These are phyloP conservation scores for Ganoderma resinaceum DNA, from an alignment of 1,284 basidiomycete genomes.

Conservation along the genomic window DNA sequence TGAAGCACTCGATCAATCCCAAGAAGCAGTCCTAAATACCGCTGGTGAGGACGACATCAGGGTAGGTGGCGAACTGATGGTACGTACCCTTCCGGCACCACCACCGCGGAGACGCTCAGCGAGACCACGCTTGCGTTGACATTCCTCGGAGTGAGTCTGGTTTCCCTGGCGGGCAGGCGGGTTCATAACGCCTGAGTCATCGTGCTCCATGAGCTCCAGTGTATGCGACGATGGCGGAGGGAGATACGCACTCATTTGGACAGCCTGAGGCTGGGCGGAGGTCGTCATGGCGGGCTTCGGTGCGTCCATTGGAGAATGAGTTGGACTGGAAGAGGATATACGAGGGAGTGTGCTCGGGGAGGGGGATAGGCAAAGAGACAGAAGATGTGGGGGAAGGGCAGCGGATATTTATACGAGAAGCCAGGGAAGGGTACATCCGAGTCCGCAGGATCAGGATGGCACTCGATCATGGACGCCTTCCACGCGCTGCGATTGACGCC, in stretches of 20 bases:
- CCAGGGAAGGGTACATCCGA: neutral
- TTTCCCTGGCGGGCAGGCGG: conserved; percentile 41
- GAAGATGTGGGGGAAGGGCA: neutral
- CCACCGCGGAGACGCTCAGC: conserved; percentile 65
- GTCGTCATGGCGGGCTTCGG: conserved; percentile 48
- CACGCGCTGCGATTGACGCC: conserved; percentile 7
- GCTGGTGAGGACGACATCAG: conserved; percentile 17
- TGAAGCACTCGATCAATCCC: conserved; percentile 62
- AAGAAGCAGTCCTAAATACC: conserved; percentile 63
- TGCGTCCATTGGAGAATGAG: conserved; percentile 38
- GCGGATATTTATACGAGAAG: conserved; percentile 19
- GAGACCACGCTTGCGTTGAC: conserved; percentile 43
- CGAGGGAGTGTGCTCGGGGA: neutral
- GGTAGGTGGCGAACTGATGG: neutral
- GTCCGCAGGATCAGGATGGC: neutral
- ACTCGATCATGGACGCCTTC: neutral
- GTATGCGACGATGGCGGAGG: no score
- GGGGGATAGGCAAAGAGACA: neutral
- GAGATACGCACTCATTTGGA: conserved; percentile 58
- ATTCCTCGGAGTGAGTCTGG: conserved; percentile 41
- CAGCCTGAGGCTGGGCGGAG: conserved; percentile 55
- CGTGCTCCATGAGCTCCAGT: neutral
- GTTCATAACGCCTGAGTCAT: conserved; percentile 47
- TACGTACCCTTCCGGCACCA: conserved; percentile 62
- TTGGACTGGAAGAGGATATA: conserved; percentile 9